These are phyloP conservation scores for Fusarium abutilonis DNA, from an alignment of 2,329 filamentous ascomycete species.

Conservation along the genomic window DNA sequence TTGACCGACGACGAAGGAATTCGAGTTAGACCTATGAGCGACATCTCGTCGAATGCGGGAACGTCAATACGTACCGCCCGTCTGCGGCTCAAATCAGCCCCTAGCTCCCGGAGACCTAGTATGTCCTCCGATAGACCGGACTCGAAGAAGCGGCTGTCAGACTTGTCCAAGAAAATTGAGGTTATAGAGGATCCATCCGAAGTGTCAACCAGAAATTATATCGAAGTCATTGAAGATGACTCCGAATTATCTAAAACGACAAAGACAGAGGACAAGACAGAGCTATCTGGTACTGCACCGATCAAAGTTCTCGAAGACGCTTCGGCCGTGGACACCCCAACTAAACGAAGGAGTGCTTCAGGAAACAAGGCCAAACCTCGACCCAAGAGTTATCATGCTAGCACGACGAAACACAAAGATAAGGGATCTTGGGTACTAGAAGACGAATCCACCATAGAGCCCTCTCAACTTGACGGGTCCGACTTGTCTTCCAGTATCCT, in stretches of 20 bases:
- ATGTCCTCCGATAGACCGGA: slow-evolving; percentile 46
- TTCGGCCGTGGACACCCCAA: slow-evolving; percentile 53
- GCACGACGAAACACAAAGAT: slow-evolving; percentile 40
- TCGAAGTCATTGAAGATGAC: slow-evolving; percentile 27
- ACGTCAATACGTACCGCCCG: slow-evolving; percentile 42
- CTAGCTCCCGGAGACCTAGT: slow-evolving; percentile 40
- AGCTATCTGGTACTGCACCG: slow-evolving; percentile 5
- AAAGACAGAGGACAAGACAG: slow-evolving; percentile 14
- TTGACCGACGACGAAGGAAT: slow-evolving; percentile 48
- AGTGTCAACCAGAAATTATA: slow-evolving; percentile 21
- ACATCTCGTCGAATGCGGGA: slow-evolving; percentile 42
- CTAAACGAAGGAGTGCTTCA: slow-evolving; percentile 47
- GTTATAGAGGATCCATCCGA: slow-evolving; percentile 24
- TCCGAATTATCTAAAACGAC: slow-evolving; percentile 39
- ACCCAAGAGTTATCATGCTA: slow-evolving; percentile 40
- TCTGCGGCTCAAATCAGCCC: slow-evolving; percentile 44
- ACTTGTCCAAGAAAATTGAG: slow-evolving; percentile 29
- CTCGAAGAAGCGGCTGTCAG: slow-evolving; percentile 35
- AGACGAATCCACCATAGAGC: slow-evolving; percentile 44
- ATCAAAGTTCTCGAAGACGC: slow-evolving; percentile 52
- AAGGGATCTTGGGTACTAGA: slow-evolving; percentile 47
- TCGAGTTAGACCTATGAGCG: slow-evolving; percentile 47
- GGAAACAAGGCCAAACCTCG: slow-evolving; percentile 43
- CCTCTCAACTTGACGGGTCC: slow-evolving; percentile 43
- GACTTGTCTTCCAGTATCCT: slow-evolving; percentile 52